Percentiles rank a stretch among this genome's conserved stretches.
Conservation (phyloP, 345 rosid species). For the Excoecaria agallocha region DNA sequence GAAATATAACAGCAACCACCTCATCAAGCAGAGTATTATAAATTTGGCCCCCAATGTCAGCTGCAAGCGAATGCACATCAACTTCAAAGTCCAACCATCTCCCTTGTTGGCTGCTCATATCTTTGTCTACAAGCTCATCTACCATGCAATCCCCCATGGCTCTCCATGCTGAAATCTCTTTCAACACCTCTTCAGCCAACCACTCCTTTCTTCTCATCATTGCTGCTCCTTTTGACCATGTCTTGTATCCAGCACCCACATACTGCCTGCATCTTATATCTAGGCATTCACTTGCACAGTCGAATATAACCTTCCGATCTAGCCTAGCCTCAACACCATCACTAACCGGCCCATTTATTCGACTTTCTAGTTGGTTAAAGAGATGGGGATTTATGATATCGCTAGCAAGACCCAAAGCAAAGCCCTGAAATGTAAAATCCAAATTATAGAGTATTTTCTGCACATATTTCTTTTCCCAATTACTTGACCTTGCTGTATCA, state of each 20-base stretch:
- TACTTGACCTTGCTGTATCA: conserved; percentile 24
- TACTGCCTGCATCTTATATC: conserved; percentile 52
- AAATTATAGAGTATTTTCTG: conserved; percentile 51
- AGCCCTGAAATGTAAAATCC: conserved; percentile 69
- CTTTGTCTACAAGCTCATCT: conserved; percentile 87
- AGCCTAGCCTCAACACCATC: conserved; percentile 34
- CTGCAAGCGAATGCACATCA: conserved; percentile 59
- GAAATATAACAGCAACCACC: conserved; percentile 47
- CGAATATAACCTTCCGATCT: conserved; percentile 60
- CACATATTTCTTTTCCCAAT: conserved; percentile 70
- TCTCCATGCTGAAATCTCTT: conserved; percentile 64
- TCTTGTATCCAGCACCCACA: conserved; percentile 50
- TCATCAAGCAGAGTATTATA: conserved; percentile 61
- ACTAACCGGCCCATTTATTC: conserved; percentile 29
- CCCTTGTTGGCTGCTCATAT: conserved; percentile 78
- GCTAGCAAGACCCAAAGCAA: conserved; percentile 42
- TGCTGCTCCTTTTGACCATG: conserved; percentile 52
- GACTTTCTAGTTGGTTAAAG: conserved; percentile 63
- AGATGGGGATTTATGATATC: conserved; percentile 55
- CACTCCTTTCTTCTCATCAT: conserved; percentile 49
- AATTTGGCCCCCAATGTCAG: conserved; percentile 56
- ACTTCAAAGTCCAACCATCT: conserved; percentile 76
- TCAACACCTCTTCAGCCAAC: conserved; percentile 69
- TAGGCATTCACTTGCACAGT: conserved; percentile 68
- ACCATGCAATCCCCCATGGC: conserved; percentile 77